Conservation (phyloP, 2,329 filamentous ascomycete genomes). For the Stachybotrys chartarum region DNA sequence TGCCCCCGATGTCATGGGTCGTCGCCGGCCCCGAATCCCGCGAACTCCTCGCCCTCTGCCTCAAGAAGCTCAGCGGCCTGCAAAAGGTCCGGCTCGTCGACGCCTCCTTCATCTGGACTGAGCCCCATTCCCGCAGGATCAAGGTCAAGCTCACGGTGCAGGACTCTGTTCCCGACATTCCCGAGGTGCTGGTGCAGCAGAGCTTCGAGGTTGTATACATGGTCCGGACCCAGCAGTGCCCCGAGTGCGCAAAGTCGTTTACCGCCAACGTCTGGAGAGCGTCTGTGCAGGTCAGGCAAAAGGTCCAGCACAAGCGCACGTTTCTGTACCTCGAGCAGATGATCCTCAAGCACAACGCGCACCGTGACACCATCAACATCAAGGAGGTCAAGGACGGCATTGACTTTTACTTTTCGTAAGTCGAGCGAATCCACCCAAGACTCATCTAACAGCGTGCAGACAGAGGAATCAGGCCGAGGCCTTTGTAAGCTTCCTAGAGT, state of each 20-base stretch:
- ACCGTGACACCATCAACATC: constrained; percentile 93
- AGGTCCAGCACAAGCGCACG: constrained; percentile 87
- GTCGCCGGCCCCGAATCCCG: constrained; percentile 79
- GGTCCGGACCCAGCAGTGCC: constrained; percentile 86
- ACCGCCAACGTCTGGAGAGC: constrained; percentile 95
- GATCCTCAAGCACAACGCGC: constrained; percentile 88
- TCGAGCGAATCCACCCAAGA: not conserved
- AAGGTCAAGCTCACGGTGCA: constrained; percentile 96
- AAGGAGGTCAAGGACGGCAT: constrained; percentile 94
- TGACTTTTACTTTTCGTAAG: constrained; percentile 73
- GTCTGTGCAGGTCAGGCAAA: constrained; percentile 89
- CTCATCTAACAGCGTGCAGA: constrained; percentile 37
- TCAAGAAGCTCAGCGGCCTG: constrained; percentile 79
- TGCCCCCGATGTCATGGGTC: constrained; percentile 81
- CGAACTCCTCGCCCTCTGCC: constrained; percentile 85
- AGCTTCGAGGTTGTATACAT: constrained; percentile 92
- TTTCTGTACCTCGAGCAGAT: constrained; percentile 76
- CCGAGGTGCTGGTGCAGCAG: constrained; percentile 66
- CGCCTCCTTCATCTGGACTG: constrained; percentile 95
- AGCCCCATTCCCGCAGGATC: constrained; percentile 86
- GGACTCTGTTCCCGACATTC: constrained; percentile 52
- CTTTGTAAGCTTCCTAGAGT: constrained; percentile 84
- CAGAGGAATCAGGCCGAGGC: constrained; percentile 80
- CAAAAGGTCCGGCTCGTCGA: constrained; percentile 92
- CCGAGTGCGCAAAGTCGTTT: constrained; percentile 91